phyloP scores from a whole-genome alignment of 441 rosid genomes.

The Melastoma candidum region DNA sequence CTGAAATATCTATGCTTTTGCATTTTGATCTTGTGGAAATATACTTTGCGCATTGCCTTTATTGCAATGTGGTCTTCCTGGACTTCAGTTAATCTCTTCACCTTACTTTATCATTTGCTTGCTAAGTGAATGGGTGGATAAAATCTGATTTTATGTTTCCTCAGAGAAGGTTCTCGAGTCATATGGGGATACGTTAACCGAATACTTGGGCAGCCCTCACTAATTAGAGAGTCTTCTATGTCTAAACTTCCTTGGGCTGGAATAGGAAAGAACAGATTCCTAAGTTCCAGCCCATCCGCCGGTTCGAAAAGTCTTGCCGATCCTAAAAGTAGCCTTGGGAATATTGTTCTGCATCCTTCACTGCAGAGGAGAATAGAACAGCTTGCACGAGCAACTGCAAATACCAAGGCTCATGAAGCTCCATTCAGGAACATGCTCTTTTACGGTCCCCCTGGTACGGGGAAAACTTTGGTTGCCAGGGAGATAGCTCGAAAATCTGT shows the following conservation, averaged over 20 bases:
- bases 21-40: too few relatives aligned
- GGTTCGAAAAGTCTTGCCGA: constrained; percentile 26
- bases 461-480: constrained; percentile 90
- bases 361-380: constrained; percentile 76
- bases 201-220: constrained; percentile 89
- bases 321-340: constrained; percentile 40
- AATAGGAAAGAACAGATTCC: constrained; percentile 32
- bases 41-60: too few relatives aligned
- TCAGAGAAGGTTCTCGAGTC: constrained; percentile 90
- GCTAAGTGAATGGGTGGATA: too few relatives aligned
- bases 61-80: too few relatives aligned
- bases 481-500: constrained; percentile 92
- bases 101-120: too few relatives aligned
- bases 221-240: constrained; percentile 85
- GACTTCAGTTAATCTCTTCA: too few relatives aligned
- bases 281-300: constrained; percentile 28
- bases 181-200: constrained; percentile 85
- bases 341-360: constrained; percentile 78
- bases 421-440: constrained; percentile 94
- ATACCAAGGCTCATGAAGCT: constrained; percentile 78
- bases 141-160: constrained; percentile 1
- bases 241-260: constrained; percentile 66
- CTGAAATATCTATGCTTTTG: too few relatives aligned
- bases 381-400: constrained; percentile 83
- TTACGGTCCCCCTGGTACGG: constrained; percentile 93